Evolutionary conservation across 2,329 filamentous ascomycete species (phyloP).

Genomic region (Fusarium domesticum): DNA sequence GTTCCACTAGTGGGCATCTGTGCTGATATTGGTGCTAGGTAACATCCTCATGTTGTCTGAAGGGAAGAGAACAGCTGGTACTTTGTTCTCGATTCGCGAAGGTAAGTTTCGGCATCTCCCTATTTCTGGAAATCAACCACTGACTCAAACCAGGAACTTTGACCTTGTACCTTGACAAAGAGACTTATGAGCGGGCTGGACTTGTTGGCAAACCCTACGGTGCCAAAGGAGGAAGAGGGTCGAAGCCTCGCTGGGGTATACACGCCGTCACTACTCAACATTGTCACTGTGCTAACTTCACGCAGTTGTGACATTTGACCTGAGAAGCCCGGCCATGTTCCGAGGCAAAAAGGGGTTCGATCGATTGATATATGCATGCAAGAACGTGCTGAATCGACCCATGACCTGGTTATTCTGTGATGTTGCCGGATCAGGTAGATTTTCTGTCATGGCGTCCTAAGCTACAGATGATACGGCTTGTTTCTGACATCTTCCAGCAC

Average conservation of each 20-base stretch:
- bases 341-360: constrained; percentile 82
- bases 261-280: constrained; percentile 3
- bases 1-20: not conserved
- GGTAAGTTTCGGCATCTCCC: constrained; percentile 44
- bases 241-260: constrained; percentile 73
- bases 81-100: constrained; percentile 66
- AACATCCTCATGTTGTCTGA: constrained; percentile 82
- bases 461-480: not conserved
- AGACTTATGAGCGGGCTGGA: constrained; percentile 79
- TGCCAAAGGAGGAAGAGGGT: constrained; percentile 53
- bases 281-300: constrained; percentile 24
- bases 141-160: constrained; percentile 55
- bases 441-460: not conserved
- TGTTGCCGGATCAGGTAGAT: constrained; percentile 37
- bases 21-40: constrained; percentile 45
- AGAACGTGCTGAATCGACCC: constrained; percentile 67
- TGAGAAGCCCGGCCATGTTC: constrained; percentile 72
- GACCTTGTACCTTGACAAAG: constrained; percentile 73
- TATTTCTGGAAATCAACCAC: not conserved
- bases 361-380: constrained; percentile 71
- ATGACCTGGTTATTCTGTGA: constrained; percentile 78
- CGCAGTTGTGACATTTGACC: constrained; percentile 71
- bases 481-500: constrained; percentile 38
- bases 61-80: constrained; percentile 67
- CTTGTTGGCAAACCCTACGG: constrained; percentile 69